A percentile compares a stretch with the other conserved stretches of the same genome.
Evolutionary conservation across 2,329 filamentous ascomycete genomes (phyloP).

Genomic region (Paraphaeosphaeria minitans): DNA sequence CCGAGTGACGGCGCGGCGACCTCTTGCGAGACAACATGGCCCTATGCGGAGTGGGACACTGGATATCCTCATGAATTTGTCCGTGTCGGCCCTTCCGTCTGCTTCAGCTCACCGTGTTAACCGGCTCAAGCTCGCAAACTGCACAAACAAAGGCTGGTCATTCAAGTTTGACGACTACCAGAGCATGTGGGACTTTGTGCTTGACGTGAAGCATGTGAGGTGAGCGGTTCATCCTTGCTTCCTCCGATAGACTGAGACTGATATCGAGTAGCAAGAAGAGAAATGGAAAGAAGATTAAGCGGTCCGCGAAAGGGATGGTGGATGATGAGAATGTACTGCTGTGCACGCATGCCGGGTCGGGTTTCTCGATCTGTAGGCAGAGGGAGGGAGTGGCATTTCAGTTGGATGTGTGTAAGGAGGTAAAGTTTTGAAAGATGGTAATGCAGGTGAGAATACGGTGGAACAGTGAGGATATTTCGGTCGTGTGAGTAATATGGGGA

Average conservation of each 20-base stretch:
- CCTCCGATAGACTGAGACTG: background rate
- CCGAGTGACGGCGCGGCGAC: constrained; percentile 14
- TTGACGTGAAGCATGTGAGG: constrained; percentile 21
- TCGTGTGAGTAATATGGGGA: too few relatives aligned
- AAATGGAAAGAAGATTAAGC: constrained; percentile 12
- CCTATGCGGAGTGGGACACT: constrained; percentile 9
- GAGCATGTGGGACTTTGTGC: constrained; percentile 16
- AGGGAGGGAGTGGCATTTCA: constrained; percentile 16
- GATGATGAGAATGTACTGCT: constrained; percentile 11
- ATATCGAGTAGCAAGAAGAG: constrained; percentile 11
- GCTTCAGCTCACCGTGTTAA: background rate
- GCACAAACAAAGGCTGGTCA: constrained; percentile 13
- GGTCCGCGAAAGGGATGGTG: constrained; percentile 13
- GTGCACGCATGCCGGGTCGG: constrained; percentile 18
- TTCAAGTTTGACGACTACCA: constrained; percentile 20
- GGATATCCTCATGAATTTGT: constrained; percentile 16
- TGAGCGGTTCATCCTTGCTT: background rate
- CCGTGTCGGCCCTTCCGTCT: background rate
- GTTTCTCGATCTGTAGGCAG: constrained; percentile 20
- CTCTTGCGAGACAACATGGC: constrained; percentile 16
- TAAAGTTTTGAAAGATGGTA: background rate
- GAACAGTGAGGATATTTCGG: background rate
- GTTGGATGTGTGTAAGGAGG: constrained; percentile 15
- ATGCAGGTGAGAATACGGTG: too few relatives aligned
- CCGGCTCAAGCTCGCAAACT: constrained; percentile 9